Conservation (phyloP, 768 basidiomycete species). For the Chalciporus sphaerocephalus region DNA sequence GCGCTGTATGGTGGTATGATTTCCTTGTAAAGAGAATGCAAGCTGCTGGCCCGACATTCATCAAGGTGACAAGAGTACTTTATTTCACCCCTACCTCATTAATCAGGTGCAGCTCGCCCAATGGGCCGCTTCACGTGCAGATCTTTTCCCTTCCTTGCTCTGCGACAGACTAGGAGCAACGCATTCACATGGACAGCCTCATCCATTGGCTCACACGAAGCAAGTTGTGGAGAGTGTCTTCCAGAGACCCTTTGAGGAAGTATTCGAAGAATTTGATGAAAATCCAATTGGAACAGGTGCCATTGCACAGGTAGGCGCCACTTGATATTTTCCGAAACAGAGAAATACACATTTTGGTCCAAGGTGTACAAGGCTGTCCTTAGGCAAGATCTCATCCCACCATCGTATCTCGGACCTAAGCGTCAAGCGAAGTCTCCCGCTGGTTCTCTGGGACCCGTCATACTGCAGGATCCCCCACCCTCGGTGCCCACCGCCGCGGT, state of each 20-base stretch:
- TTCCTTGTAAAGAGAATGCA: slow-evolving; percentile 87
- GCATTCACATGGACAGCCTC: slow-evolving; percentile 84
- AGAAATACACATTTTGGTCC: neutral
- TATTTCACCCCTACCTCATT: slow-evolving; percentile 7
- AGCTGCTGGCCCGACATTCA: slow-evolving; percentile 92
- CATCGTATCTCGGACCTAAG: slow-evolving; percentile 76
- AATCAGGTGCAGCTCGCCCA: slow-evolving; percentile 69
- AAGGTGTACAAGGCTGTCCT: slow-evolving; percentile 89
- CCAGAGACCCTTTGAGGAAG: slow-evolving; percentile 74
- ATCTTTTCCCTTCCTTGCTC: slow-evolving; percentile 83
- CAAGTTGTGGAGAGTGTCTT: slow-evolving; percentile 81
- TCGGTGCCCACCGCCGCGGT: slow-evolving; percentile 81
- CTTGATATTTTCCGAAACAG: slow-evolving; percentile 3
- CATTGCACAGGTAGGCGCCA: slow-evolving; percentile 71
- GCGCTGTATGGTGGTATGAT: slow-evolving; percentile 97
- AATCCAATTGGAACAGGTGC: slow-evolving; percentile 94
- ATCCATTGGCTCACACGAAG: slow-evolving; percentile 76
- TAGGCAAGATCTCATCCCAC: slow-evolving; percentile 78
- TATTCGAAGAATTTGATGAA: slow-evolving; percentile 87
- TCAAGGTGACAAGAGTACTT: slow-evolving; percentile 60
- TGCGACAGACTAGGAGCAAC: slow-evolving; percentile 81
- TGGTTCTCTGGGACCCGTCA: slow-evolving; percentile 50
- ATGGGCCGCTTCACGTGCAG: slow-evolving; percentile 96
- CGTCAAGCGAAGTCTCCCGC: slow-evolving; percentile 46
- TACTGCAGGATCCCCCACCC: slow-evolving; percentile 52